Evolutionary conservation across 2,329 filamentous ascomycete genomes (phyloP).

Genomic region (Beauveria caledonica): DNA sequence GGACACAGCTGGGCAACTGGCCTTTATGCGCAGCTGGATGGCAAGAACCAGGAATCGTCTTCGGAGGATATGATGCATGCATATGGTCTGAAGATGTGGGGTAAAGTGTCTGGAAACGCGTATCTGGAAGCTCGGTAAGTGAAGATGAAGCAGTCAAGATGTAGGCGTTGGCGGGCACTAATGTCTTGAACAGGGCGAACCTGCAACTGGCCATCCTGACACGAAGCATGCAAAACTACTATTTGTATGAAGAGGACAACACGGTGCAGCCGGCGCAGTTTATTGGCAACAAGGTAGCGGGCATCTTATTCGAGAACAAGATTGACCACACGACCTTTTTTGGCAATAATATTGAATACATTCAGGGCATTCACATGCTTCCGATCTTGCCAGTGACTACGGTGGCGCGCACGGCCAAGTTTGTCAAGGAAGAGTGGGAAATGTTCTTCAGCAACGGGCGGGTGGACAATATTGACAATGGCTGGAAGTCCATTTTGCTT

Average conservation of each 20-base stretch:
- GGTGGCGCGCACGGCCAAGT: slow-evolving; percentile 56
- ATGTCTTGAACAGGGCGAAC: slow-evolving; percentile 46
- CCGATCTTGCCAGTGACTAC: slow-evolving; percentile 62
- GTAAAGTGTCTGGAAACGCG: slow-evolving; percentile 62
- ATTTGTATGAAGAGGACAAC: slow-evolving; percentile 68
- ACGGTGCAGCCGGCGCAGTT: slow-evolving; percentile 64
- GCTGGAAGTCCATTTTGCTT: slow-evolving; percentile 81
- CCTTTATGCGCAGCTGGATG: slow-evolving; percentile 60
- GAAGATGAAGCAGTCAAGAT: background rate
- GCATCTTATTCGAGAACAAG: slow-evolving; percentile 88
- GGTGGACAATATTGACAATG: slow-evolving; percentile 56
- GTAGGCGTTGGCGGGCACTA: slow-evolving; percentile 11
- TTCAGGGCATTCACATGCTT: slow-evolving; percentile 77
- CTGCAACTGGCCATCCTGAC: slow-evolving; percentile 75
- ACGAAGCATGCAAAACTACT: slow-evolving; percentile 70
- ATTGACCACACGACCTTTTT: slow-evolving; percentile 91
- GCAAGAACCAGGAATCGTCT: slow-evolving; percentile 80
- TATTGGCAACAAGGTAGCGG: slow-evolving; percentile 65
- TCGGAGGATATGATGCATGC: slow-evolving; percentile 84
- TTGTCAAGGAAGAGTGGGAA: slow-evolving; percentile 78
- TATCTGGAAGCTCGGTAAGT: slow-evolving; percentile 66
- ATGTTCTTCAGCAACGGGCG: slow-evolving; percentile 64
- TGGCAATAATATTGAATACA: slow-evolving; percentile 60
- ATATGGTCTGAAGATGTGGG: slow-evolving; percentile 94
- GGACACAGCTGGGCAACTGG: slow-evolving; percentile 92